phyloP scores from a whole-genome alignment of 441 rosid genomes.

The Syzygium syzygioides region DNA sequence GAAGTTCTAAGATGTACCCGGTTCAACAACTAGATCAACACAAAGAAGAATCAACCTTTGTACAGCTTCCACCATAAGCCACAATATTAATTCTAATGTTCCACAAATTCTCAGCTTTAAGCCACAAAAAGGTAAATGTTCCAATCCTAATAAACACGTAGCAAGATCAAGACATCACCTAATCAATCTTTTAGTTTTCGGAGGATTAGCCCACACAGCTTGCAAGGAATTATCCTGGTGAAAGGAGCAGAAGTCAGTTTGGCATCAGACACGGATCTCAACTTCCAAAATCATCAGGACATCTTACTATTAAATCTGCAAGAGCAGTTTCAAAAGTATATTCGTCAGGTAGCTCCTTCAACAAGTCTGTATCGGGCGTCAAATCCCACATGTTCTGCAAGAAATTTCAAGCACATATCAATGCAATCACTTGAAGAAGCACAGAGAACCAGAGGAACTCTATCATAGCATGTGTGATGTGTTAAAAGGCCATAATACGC shows the following conservation, averaged over 20 bases:
- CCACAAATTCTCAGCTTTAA: neutral
- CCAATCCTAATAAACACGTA: neutral
- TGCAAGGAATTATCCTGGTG: constrained; percentile 77
- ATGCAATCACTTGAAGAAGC: neutral
- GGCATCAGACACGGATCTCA: neutral
- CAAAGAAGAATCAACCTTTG: neutral
- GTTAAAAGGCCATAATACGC: neutral
- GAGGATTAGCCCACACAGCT: constrained; percentile 56
- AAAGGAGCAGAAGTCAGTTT: neutral
- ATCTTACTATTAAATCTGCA: constrained; percentile 68
- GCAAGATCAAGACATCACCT: constrained; percentile 27
- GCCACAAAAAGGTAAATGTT: neutral
- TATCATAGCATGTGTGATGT: neutral
- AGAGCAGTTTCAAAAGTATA: constrained; percentile 68
- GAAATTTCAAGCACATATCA: neutral
- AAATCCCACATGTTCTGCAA: constrained; percentile 75
- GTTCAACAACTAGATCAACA: neutral
- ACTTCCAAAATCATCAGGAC: neutral
- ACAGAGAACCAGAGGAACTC: neutral
- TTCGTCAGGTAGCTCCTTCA: constrained; percentile 53
- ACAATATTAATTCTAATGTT: neutral
- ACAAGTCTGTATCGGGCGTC: constrained; percentile 60
- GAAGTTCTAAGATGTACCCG: neutral
- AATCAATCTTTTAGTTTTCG: constrained; percentile 35
- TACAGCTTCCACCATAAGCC: neutral